These are phyloP conservation scores for Yamadazyma sp. DNA, from an alignment of 805 yeast species.

Conservation along the genomic window DNA sequence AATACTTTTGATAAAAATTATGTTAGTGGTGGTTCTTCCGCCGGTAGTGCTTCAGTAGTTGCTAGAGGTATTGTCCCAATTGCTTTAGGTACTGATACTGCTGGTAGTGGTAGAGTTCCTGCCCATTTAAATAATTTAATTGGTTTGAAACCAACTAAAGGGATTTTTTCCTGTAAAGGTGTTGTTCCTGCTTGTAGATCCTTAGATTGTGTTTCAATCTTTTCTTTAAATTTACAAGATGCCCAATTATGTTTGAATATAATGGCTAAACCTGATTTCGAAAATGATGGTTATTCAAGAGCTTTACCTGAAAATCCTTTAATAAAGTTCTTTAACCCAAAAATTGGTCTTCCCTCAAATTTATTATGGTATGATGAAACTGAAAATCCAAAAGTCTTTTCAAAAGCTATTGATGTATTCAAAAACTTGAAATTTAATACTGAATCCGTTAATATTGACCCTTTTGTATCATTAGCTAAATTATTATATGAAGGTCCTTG, in stretches of 20 bases:
- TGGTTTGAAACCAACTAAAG: conserved; percentile 91
- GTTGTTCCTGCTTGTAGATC: conserved; percentile 98
- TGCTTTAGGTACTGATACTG: conserved; percentile 93
- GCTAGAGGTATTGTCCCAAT: conserved; percentile 88
- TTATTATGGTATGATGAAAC: conserved; percentile 79
- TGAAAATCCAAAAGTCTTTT: conserved; percentile 70
- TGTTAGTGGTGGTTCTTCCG: conserved; percentile 93
- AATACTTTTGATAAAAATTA: conserved; percentile 72
- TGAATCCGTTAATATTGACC: conserved; percentile 65
- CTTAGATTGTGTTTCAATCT: conserved; percentile 86
- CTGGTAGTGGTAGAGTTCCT: conserved; percentile 97
- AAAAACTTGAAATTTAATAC: conserved; percentile 38
- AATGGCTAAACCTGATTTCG: conserved; percentile 67
- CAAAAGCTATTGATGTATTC: conserved; percentile 51
- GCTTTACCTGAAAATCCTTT: conserved; percentile 65
- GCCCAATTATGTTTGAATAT: conserved; percentile 76
- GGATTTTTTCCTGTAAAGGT: conserved; percentile 81
- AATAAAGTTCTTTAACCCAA: conserved; percentile 56
- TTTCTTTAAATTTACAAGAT: conserved; percentile 72
- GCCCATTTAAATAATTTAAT: conserved; percentile 89
- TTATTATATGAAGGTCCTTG: conserved; percentile 97
- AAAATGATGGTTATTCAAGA: conserved; percentile 77
- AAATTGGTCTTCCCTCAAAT: conserved; percentile 71
- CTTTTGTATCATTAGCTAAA: conserved; percentile 75
- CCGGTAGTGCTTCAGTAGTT: conserved; percentile 93